Conservation (phyloP, 306 rosid species). For the Inga leiocalycina region DNA sequence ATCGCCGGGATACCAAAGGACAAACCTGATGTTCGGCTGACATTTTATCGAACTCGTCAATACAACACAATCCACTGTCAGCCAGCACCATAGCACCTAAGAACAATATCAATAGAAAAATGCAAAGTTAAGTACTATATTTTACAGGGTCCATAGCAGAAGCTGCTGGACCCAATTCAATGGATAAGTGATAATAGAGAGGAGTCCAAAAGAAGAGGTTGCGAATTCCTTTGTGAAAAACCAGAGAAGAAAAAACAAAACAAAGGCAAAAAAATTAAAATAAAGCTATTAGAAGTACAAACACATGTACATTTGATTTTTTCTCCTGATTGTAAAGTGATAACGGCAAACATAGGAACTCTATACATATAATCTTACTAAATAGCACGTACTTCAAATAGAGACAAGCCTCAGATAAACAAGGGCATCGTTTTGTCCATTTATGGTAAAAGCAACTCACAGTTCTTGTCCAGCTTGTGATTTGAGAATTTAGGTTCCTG, state of each 20-base stretch:
- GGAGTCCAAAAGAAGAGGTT: not conserved
- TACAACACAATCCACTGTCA: slow-evolving; percentile 94
- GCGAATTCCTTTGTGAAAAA: not conserved
- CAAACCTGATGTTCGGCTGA: slow-evolving; percentile 95
- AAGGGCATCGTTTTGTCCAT: slow-evolving; percentile 9
- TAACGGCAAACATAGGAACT: slow-evolving; percentile 12
- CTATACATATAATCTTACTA: not conserved
- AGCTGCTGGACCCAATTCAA: slow-evolving; percentile 23
- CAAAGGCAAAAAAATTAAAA: not conserved
- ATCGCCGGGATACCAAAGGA: slow-evolving; percentile 25
- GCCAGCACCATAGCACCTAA: slow-evolving; percentile 97
- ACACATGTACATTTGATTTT: not conserved
- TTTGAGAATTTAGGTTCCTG: not conserved
- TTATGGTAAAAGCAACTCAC: slow-evolving; percentile 14
- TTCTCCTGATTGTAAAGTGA: not conserved
- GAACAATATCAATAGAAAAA: slow-evolving; percentile 30
- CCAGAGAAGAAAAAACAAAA: not conserved
- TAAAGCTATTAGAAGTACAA: not conserved
- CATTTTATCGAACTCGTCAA: slow-evolving; percentile 95
- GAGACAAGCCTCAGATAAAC: slow-evolving; percentile 25
- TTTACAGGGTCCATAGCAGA: slow-evolving; percentile 17
- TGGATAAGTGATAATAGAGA: not conserved
- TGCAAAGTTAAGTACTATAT: not conserved
- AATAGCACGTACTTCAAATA: slow-evolving; percentile 27
- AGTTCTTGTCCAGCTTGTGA: not conserved